These are phyloP conservation scores for Erythrobasidium hasegawianum DNA, from an alignment of 1,284 basidiomycete genomes.

Conservation along the genomic window DNA sequence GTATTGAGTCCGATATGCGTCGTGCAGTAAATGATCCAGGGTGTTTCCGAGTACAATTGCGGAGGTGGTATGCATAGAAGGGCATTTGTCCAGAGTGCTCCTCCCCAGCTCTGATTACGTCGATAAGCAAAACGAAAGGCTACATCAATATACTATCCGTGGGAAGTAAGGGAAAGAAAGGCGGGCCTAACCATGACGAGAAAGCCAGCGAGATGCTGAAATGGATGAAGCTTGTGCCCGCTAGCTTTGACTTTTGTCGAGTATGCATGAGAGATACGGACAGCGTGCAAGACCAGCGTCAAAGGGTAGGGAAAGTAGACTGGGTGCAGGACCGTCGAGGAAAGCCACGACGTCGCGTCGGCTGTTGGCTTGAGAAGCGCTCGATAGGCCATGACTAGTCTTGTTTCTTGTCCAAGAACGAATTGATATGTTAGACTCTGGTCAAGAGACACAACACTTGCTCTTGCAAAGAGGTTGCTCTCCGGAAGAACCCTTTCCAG, in stretches of 20 bases:
- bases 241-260: constrained; percentile 31
- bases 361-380: constrained; percentile 29
- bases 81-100: constrained; percentile 30
- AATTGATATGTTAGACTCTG: neutral
- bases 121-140: neutral
- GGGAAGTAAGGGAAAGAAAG: neutral
- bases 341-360: constrained; percentile 15
- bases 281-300: constrained; percentile 26
- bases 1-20: constrained; percentile 18
- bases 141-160: neutral
- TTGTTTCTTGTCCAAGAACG: neutral
- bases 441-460: neutral
- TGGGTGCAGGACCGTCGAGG: constrained; percentile 17
- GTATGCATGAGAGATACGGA: constrained; percentile 33
- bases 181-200: constrained; percentile 27
- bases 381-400: constrained; percentile 27
- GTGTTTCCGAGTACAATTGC: constrained; percentile 33
- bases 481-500: neutral
- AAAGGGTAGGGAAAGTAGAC: constrained; percentile 34
- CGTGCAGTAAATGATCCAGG: constrained; percentile 35
- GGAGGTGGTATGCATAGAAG: constrained; percentile 30
- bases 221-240: constrained; percentile 26
- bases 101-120: constrained; percentile 29
- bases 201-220: constrained; percentile 33
- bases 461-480: neutral